Base-by-base conservation (phyloP, 495 filamentous ascomycete species). In the Podospora pseudopauciseta region DNA sequence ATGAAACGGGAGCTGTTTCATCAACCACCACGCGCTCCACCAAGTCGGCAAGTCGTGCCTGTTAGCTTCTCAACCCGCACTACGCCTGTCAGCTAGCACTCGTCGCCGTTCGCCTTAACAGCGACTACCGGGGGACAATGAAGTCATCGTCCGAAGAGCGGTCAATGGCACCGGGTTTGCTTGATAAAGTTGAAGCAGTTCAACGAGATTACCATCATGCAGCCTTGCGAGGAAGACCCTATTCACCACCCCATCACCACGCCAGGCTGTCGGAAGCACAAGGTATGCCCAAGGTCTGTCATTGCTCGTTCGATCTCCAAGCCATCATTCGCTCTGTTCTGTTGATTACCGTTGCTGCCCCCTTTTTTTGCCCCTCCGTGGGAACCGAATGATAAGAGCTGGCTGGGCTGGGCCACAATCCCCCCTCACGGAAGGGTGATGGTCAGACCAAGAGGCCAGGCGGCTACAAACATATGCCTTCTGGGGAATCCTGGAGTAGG, bases 1-100 rank as follows among this genome's bases (percentile, higher is more conserved):
- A 69, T 74, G 73, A 74, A 74, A 74, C 73, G 66, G 66, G 53
- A 57, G 53, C 62, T 67, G 73, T 75, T 75, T 75, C 73, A 75
- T 68, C 67, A 66, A 71, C 60, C 34, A 66, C 53, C 63, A 60
- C 57, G 30, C 62, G 30, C 62, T 28, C n/a, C 59, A 68, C 61
- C 67, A 65, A 26, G 66, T 27, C 18, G 65, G n/a, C 34, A 39
- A 30, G 68, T 61, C 55, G 1, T 49, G 53, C 27, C 26, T 67
- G 67, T 67, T 67, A 72, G 53, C 34, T 58, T 9, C 5, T 58
- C 6, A 39, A 19, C 61, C 61, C 61, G 15, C 19, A 49, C 39
- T 49, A 11, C 39, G 39, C 39, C 39, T 49, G 39, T 49, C 39
- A 49, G 39, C 39, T 49, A 16, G 13, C 39, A 49, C 39, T 49